phyloP scores from a whole-genome alignment of 2,329 filamentous ascomycete genomes.

The Aureobasidium vineae region DNA sequence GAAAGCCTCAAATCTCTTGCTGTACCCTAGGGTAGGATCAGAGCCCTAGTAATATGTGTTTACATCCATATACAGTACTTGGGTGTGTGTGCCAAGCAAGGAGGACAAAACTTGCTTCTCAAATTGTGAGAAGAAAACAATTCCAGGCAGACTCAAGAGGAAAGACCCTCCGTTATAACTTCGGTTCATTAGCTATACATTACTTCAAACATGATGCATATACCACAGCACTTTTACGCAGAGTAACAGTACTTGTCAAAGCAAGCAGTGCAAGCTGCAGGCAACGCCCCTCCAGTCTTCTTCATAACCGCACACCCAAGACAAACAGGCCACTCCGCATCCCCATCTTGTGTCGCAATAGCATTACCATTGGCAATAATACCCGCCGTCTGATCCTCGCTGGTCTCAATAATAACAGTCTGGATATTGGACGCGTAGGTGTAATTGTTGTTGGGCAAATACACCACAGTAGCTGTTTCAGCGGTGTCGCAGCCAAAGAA shows the following conservation, averaged over 20 bases:
- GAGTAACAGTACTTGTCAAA: slow-evolving; percentile 45
- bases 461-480: slow-evolving; percentile 40
- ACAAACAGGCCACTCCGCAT: slow-evolving; percentile 42
- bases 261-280: slow-evolving; percentile 41
- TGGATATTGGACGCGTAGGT: slow-evolving; percentile 38
- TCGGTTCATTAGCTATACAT: too few species aligned
- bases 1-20: too few species aligned
- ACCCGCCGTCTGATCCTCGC: slow-evolving; percentile 37
- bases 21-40: too few species aligned
- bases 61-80: too few species aligned
- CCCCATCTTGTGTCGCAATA: slow-evolving; percentile 43
- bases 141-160: too few species aligned
- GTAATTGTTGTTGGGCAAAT: slow-evolving; percentile 47
- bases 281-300: slow-evolving; percentile 38
- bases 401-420: slow-evolving; percentile 41
- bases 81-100: too few species aligned
- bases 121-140: too few species aligned
- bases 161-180: too few species aligned
- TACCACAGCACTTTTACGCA: neutral
- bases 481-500: slow-evolving; percentile 61
- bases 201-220: too few species aligned
- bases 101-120: too few species aligned
- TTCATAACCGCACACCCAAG: slow-evolving; percentile 46
- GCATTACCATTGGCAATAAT: slow-evolving; percentile 45
- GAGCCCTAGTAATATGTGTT: too few species aligned